Evolutionary conservation across 2,329 filamentous ascomycete species (phyloP).

Genomic region (Trichoderma cornu-damae): DNA sequence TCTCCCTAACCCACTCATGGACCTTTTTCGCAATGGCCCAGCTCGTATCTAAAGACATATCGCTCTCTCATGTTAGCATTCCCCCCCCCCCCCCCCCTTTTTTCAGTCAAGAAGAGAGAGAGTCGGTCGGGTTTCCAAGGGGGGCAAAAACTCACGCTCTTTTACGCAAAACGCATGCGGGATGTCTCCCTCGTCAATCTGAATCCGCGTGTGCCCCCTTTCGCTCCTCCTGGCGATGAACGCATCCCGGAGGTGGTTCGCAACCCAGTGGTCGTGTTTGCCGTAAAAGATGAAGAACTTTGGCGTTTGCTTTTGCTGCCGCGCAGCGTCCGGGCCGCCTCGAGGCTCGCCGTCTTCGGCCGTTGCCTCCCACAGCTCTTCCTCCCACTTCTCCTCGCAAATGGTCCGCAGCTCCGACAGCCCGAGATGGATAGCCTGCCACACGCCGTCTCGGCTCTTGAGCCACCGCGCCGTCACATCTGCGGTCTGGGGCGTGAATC

Average conservation of each 20-base stretch:
- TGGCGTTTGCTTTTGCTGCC: constrained; percentile 27
- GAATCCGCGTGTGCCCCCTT: constrained; percentile 42
- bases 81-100: too few species aligned
- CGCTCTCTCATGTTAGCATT: background rate
- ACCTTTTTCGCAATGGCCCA: constrained; percentile 30
- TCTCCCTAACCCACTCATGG: constrained; percentile 28
- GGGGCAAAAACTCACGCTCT: constrained; percentile 32
- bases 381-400: constrained; percentile 53
- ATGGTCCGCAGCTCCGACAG: constrained; percentile 57
- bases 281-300: constrained; percentile 59
- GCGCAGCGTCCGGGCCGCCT: background rate
- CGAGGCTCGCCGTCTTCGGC: constrained; percentile 15
- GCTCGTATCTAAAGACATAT: constrained; percentile 25
- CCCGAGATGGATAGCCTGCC: constrained; percentile 55
- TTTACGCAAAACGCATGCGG: constrained; percentile 56
- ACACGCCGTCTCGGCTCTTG: constrained; percentile 51
- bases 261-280: constrained; percentile 58
- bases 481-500: constrained; percentile 47
- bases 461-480: constrained; percentile 50
- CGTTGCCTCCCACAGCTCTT: constrained; percentile 51
- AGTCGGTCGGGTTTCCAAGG: too few species aligned
- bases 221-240: constrained; percentile 45
- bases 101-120: too few species aligned
- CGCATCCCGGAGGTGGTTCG: constrained; percentile 49
- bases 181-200: constrained; percentile 51